phyloP scores from a whole-genome alignment of 1,139 yeast genomes.

The Lodderomyces beijingensis region DNA sequence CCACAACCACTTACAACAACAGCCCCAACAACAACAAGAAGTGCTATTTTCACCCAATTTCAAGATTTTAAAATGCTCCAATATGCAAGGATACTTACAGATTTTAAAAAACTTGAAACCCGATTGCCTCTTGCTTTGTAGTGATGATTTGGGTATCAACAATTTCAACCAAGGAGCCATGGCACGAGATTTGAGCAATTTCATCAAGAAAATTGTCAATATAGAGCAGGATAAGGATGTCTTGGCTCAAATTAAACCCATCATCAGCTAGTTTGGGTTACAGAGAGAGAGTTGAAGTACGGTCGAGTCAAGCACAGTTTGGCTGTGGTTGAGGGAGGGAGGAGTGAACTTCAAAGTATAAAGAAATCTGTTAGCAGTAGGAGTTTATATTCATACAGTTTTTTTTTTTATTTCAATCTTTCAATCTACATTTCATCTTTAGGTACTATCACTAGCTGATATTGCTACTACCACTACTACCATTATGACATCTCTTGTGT shows the following conservation, averaged over 20 bases:
- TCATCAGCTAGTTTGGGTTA: no score
- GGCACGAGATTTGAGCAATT: constrained; percentile 37
- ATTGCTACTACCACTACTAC: no score
- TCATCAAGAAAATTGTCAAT: constrained; percentile 36
- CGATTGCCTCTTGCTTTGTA: constrained; percentile 39
- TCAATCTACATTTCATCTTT: no score
- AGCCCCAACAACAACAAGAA: not conserved
- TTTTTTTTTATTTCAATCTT: no score
- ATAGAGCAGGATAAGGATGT: constrained; percentile 34
- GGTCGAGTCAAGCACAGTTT: no score
- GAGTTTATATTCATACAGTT: no score
- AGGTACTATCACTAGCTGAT: no score
- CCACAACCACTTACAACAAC: constrained; percentile 7
- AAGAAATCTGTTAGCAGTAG: no score
- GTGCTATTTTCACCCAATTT: constrained; percentile 26
- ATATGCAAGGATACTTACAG: constrained; percentile 41
- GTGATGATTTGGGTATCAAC: constrained; percentile 41
- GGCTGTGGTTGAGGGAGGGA: no score
- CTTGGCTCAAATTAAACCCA: constrained; percentile 22
- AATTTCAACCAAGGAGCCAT: constrained; percentile 13
- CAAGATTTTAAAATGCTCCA: constrained; percentile 39
- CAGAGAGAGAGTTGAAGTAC: no score
- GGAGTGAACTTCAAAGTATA: no score
- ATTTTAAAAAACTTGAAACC: constrained; percentile 41
- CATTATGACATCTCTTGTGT: no score